Evolutionary conservation across 1,139 yeast genomes (phyloP), one percentile per base, ranked within the genome.

Genomic region (Pichia sp.): DNA sequence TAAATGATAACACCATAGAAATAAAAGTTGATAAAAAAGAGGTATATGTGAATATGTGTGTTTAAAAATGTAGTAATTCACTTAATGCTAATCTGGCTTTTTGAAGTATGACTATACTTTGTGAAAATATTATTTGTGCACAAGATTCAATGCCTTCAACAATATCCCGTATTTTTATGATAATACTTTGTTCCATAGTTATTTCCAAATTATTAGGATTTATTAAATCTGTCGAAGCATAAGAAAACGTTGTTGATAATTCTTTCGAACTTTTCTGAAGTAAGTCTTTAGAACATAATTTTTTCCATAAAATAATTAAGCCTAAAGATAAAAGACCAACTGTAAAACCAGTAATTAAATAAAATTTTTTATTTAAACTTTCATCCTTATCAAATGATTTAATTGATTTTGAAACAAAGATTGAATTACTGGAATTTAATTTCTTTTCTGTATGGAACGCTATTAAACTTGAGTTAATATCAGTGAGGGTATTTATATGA

Each of bases 311-410:
- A 30, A 59, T 40, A 8, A 59, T 47, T 7, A 61, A 31, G 10
- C 65, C 58, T 10, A 63, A 37, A 29, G 66, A 57, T n/a, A 61
- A 48, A 44, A 59, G 50, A 4, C 66, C 65, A 27, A 62, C 55
- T 1, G 65, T 51, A 6, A 61, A 50, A 1, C 65, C 64, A 7
- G 61, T 40, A 8, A 60, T 35, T 18, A 60, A 40, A 37, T 53
- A 56, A 30, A 37, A 29, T 27, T 51, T 35, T 9, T 47, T 41
- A 11, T 7, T 29, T 4, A 32, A 25, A 31, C 45, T 33, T n/a
- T 38, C 29, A 8, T 33, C 28, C 9, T 35, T 11, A 26, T 18
- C n/a, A n/a, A 32, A 27, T 30, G n/a, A 2, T 34, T 34, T 28
- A 3, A 33, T 26, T 3, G 26, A 7, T 18, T 40, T 30, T 18